phyloP scores from a whole-genome alignment of 140 eudicot species.

The Cichorium intybus region DNA sequence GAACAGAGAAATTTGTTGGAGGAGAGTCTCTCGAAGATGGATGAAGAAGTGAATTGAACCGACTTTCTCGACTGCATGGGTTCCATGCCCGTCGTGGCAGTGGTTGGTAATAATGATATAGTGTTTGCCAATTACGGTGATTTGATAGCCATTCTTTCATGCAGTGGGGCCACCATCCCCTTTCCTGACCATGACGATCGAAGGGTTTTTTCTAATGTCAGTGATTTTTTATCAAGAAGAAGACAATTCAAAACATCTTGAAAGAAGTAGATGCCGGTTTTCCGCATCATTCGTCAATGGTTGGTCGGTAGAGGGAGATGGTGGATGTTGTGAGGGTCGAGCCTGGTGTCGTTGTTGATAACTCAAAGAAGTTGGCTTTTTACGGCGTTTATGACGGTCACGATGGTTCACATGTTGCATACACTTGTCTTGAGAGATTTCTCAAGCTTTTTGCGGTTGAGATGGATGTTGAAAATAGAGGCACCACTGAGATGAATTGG shows the following conservation, averaged over 20 bases:
- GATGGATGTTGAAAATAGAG: conserved; percentile 15
- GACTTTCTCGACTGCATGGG: conserved; percentile 56
- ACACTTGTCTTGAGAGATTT: no score
- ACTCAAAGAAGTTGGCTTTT: conserved; percentile 39
- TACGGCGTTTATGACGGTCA: no score
- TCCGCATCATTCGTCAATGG: conserved; percentile 37
- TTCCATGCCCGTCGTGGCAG: conserved; percentile 73
- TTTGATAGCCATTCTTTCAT: conserved; percentile 70
- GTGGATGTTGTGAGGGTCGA: no score
- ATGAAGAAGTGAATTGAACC: conserved; percentile 48
- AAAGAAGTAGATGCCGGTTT: neutral
- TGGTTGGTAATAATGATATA: conserved; percentile 57
- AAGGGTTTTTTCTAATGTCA: conserved; percentile 9
- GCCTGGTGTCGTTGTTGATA: no score
- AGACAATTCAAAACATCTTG: neutral
- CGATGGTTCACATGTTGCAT: no score
- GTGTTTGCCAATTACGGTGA: conserved; percentile 91
- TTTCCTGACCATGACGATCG: conserved; percentile 39
- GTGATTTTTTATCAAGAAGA: neutral
- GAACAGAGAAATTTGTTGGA: conserved; percentile 52
- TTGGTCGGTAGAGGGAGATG: conserved; percentile 91
- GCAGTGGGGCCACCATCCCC: conserved; percentile 46
- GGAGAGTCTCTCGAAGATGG: conserved; percentile 61
- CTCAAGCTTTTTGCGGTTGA: conserved; percentile 31
- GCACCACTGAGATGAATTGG: conserved; percentile 38